phyloP scores from a whole-genome alignment of 306 rosid species.

The Urtica urens region DNA sequence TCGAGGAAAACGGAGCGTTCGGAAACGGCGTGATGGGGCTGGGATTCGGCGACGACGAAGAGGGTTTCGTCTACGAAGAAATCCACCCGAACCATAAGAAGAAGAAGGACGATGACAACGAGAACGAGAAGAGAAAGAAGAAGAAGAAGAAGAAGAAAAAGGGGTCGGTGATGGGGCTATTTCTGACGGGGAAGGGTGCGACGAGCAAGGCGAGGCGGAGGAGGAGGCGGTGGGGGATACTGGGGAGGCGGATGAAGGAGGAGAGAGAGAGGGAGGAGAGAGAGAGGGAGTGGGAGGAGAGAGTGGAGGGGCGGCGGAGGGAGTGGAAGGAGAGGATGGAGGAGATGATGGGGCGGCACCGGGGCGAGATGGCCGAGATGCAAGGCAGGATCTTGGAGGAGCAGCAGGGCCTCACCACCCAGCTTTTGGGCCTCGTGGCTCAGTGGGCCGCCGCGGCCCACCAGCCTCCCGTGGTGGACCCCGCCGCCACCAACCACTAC shows the following conservation, averaged over 20 bases:
- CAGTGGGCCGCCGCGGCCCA: constrained; percentile 87
- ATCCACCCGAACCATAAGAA: constrained; percentile 43
- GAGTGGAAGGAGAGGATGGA: constrained; percentile 89
- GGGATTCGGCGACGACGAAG: constrained; percentile 76
- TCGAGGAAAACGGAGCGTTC: constrained; percentile 68
- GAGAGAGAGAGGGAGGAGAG: constrained; percentile 77
- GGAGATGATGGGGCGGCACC: constrained; percentile 62
- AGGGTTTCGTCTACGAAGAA: constrained; percentile 68
- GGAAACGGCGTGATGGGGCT: constrained; percentile 73
- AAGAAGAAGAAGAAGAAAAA: constrained; percentile 73
- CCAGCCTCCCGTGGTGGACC: constrained; percentile 71
- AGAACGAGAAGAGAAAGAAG: constrained; percentile 27
- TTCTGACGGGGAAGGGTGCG: constrained; percentile 52
- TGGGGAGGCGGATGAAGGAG: constrained; percentile 57
- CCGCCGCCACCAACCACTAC: constrained; percentile 80
- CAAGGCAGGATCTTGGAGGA: constrained; percentile 81
- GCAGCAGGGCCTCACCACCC: constrained; percentile 74
- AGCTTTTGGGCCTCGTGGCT: constrained; percentile 72
- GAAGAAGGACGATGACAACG: constrained; percentile 43
- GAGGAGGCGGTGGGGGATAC: constrained; percentile 83
- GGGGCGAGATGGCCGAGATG: constrained; percentile 75
- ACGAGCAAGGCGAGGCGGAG: constrained; percentile 63
- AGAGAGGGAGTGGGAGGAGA: constrained; percentile 78
- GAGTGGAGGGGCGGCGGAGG: constrained; percentile 58
- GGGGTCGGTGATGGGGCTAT: constrained; percentile 56